phyloP scores from a whole-genome alignment of 2,329 filamentous ascomycete genomes.

The Trichoderma sp. region DNA sequence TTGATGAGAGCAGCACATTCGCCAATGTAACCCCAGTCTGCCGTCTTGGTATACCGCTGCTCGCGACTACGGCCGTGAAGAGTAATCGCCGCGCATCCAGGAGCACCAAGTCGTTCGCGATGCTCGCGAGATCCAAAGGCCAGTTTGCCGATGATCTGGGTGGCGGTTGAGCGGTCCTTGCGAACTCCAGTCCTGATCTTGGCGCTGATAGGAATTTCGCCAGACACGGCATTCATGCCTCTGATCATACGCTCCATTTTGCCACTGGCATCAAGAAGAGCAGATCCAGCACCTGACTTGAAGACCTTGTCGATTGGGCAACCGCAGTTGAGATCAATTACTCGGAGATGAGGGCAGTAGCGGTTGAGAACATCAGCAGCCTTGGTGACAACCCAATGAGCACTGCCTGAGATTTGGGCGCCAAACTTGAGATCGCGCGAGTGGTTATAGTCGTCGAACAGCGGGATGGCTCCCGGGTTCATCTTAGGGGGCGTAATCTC shows the following conservation, averaged over 20 bases:
- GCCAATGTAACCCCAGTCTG: slow-evolving; percentile 95
- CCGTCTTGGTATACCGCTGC: slow-evolving; percentile 85
- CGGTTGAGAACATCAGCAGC: slow-evolving; percentile 76
- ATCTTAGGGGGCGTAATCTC: slow-evolving; percentile 73
- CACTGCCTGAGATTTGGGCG: slow-evolving; percentile 87
- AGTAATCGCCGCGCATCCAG: slow-evolving; percentile 91
- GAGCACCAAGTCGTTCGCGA: slow-evolving; percentile 65
- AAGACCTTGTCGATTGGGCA: slow-evolving; percentile 96
- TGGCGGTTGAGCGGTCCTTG: slow-evolving; percentile 73
- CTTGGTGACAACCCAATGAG: slow-evolving; percentile 87
- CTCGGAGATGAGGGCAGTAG: slow-evolving; percentile 76
- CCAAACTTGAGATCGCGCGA: slow-evolving; percentile 82
- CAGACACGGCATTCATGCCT: slow-evolving; percentile 92
- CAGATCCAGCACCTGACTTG: slow-evolving; percentile 83
- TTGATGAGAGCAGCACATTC: slow-evolving; percentile 85
- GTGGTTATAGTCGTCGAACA: slow-evolving; percentile 78
- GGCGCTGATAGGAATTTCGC: slow-evolving; percentile 85
- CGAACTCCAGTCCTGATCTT: slow-evolving; percentile 93
- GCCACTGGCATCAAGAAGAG: slow-evolving; percentile 79
- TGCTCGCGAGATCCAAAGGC: slow-evolving; percentile 76
- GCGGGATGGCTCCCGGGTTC: slow-evolving; percentile 43
- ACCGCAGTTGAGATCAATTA: slow-evolving; percentile 94
- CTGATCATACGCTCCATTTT: slow-evolving; percentile 94
- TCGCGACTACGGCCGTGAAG: slow-evolving; percentile 91
- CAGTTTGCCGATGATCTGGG: slow-evolving; percentile 77